phyloP scores from a whole-genome alignment of 768 basidiomycete species.

The Naganishia onofrii region DNA sequence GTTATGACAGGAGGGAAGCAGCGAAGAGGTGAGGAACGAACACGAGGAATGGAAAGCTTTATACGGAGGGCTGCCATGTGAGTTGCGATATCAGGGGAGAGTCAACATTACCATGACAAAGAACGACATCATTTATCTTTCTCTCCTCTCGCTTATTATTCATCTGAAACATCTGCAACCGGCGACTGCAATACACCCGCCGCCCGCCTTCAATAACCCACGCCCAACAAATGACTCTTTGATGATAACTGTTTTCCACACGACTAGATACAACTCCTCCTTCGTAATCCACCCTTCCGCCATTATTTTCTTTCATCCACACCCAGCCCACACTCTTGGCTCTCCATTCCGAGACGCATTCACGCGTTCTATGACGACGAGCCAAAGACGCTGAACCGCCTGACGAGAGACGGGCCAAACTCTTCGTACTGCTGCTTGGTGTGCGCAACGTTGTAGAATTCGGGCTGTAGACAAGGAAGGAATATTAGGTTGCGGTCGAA shows the following conservation, averaged over 20 bases:
- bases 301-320: neutral
- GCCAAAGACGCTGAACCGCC: conserved; percentile 51
- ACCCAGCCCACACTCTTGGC: neutral
- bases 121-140: no score
- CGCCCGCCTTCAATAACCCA: neutral
- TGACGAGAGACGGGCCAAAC: conserved; percentile 50
- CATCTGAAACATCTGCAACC: neutral
- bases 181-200: neutral
- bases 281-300: no score
- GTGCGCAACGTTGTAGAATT: conserved; percentile 91
- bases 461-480: conserved; percentile 61
- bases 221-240: no score
- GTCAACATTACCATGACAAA: no score
- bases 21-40: neutral
- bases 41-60: neutral
- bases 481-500: conserved; percentile 22
- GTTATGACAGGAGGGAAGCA: neutral
- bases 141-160: no score
- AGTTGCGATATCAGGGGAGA: no score
- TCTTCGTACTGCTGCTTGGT: conserved; percentile 79
- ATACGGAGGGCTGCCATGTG: neutral
- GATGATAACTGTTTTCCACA: neutral
- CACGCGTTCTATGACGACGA: conserved; percentile 38
- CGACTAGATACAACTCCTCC: conserved; percentile 4
- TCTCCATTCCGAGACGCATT: no score